Percentiles rank a stretch among this genome's conserved stretches.
phyloP scores from a whole-genome alignment of 345 rosid genomes.

The Hirschfeldia incana region DNA sequence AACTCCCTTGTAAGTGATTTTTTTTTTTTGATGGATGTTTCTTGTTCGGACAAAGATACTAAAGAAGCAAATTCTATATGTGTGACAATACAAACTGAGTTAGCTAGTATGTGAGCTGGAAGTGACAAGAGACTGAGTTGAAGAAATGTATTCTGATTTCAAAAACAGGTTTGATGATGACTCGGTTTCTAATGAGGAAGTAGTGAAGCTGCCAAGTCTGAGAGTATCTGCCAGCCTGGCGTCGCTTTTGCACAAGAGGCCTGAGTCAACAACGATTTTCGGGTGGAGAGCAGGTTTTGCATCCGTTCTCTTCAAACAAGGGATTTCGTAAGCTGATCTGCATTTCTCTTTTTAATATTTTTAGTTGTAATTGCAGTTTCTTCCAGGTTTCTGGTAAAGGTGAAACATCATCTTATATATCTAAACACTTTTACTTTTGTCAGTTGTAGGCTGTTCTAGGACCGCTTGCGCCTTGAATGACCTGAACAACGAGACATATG shows the following conservation, averaged over 20 bases:
- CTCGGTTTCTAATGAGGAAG: slow-evolving; percentile 40
- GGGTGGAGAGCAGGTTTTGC: slow-evolving; percentile 77
- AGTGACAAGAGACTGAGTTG: background rate
- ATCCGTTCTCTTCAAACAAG: slow-evolving; percentile 68
- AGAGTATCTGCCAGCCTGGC: slow-evolving; percentile 47
- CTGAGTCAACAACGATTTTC: slow-evolving; percentile 51
- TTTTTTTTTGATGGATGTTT: background rate
- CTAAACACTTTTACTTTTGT: slow-evolving; percentile 22
- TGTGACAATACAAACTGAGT: background rate
- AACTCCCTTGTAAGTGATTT: slow-evolving; percentile 42
- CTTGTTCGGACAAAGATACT: background rate
- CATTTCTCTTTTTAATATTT: background rate
- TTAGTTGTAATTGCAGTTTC: slow-evolving; percentile 9
- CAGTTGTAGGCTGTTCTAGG: slow-evolving; percentile 11
- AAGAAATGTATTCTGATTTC: background rate
- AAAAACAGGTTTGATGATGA: slow-evolving; percentile 46
- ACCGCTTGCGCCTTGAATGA: background rate
- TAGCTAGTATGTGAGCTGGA: background rate
- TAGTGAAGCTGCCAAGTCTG: slow-evolving; percentile 39
- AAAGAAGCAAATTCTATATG: background rate
- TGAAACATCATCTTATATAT: slow-evolving; percentile 9
- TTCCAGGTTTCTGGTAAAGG: background rate
- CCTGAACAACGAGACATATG: slow-evolving; percentile 21
- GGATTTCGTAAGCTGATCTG: slow-evolving; percentile 33
- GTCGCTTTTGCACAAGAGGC: slow-evolving; percentile 59